Base-by-base conservation (phyloP, 2,329 filamentous ascomycete species). In the Talaromyces sp. region DNA sequence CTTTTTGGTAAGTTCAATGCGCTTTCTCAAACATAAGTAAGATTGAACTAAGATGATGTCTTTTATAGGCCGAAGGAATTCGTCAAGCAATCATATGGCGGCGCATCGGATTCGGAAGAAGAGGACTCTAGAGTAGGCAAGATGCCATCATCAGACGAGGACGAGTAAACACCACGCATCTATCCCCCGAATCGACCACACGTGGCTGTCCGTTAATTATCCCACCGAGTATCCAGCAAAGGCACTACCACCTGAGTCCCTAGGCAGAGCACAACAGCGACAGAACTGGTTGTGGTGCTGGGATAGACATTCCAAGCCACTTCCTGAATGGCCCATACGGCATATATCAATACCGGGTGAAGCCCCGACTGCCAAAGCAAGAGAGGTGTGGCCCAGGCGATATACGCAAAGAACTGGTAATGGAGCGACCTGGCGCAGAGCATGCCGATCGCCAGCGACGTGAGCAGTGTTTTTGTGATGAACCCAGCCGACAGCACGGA, bases 221-320 rank as follows among this genome's bases (percentile, higher is more conserved):
- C 25, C 52, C 61, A 36, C 54, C 27, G 33, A 10, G 33, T 44
- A 60, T 58, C 76, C 68, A 73, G 70, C 82, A 88, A 90, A 15
- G 85, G 79, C 54, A 85, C 81, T 6, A 78, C 78, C 1, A 93
- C 86, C 17, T 89, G 90, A 13, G 84, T 71, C 19, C 85, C 85
- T 68, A 98, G 79, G 44, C 86, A 85, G 27, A 81, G 82, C 15
- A 99, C 90, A 9, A 92, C 93, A 6, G 83, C 78, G 64, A 77
- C 74, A 6, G 88, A 90, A 73, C 88, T 90, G 39, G 72, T 65
- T 59, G 81, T 75, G 36, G 88, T 89, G 72, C 92, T 96, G n/a
- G 93, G 93, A 72, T 90, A 97, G 10, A 93, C 86, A 68, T 97
- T 96, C 93, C 93, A 97, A 13, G 90, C 91, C 88, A 89, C 93